Percentiles rank a stretch among this genome's conserved stretches.
Evolutionary conservation across 768 basidiomycete genomes (phyloP).

Genomic region (Phanerochaete carnosa): DNA sequence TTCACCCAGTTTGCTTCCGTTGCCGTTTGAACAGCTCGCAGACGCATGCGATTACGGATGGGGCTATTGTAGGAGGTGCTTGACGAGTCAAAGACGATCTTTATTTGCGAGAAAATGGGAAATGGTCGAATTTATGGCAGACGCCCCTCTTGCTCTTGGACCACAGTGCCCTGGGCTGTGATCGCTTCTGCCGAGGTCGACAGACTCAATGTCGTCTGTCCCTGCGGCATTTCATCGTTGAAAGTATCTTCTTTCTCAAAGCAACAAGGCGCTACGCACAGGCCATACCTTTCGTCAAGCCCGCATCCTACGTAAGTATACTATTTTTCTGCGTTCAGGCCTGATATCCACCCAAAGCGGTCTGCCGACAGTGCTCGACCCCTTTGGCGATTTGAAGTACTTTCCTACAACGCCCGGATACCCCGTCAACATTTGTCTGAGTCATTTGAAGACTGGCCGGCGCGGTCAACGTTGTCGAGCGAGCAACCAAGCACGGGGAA

Average conservation of each 20-base stretch:
- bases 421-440: constrained; percentile 4
- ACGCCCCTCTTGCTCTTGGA: constrained; percentile 14
- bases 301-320: constrained; percentile 8
- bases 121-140: constrained; percentile 5
- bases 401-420: constrained; percentile 8
- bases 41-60: background rate
- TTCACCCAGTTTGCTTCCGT: background rate
- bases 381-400: constrained; percentile 6
- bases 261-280: background rate
- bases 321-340: background rate
- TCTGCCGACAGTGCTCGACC: constrained; percentile 6
- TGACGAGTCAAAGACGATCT: constrained; percentile 2
- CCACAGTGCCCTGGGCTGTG: constrained; percentile 13
- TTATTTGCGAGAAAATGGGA: constrained; percentile 2
- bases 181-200: constrained; percentile 10
- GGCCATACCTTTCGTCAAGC: background rate
- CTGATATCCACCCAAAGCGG: constrained; percentile 7
- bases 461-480: background rate
- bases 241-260: constrained; percentile 3
- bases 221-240: background rate
- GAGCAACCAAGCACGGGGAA: constrained; percentile 8
- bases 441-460: background rate
- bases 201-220: constrained; percentile 7
- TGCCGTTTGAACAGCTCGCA: background rate
- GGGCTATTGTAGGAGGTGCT: constrained; percentile 4